Evolutionary conservation across 768 basidiomycete genomes (phyloP).

Genomic region (Rhodotorula taiwanensis): DNA sequence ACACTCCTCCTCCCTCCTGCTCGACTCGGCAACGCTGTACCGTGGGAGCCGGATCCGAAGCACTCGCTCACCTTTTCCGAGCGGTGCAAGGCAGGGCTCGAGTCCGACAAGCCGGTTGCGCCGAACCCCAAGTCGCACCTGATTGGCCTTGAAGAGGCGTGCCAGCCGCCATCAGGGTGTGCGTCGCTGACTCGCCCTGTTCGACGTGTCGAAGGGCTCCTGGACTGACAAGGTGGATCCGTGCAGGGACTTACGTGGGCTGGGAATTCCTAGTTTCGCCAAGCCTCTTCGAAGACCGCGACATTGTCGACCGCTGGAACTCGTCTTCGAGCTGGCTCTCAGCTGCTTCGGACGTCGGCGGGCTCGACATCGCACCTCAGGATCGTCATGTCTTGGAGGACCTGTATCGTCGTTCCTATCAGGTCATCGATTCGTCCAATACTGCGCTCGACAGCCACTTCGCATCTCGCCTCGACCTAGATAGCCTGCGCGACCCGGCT

Average conservation of each 20-base stretch:
- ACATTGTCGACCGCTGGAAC: constrained; percentile 29
- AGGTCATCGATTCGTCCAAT: constrained; percentile 11
- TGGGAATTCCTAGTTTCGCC: constrained; percentile 8
- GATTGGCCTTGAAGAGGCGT: not conserved
- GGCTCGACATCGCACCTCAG: not conserved
- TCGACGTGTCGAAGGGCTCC: not conserved
- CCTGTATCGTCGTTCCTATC: constrained; percentile 13
- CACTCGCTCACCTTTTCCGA: constrained; percentile 6
- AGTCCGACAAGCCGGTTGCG: constrained; percentile 5
- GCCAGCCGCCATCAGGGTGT: constrained; percentile 7
- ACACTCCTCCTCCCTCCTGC: constrained; percentile 32
- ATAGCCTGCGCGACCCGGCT: constrained; percentile 1
- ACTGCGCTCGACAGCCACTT: constrained; percentile 2
- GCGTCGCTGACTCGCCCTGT: not conserved
- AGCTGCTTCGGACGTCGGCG: constrained; percentile 1
- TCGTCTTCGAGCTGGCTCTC: not conserved
- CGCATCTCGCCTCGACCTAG: constrained; percentile 10
- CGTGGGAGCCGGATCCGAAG: constrained; percentile 16
- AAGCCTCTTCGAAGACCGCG: not conserved
- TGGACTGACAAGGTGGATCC: not conserved
- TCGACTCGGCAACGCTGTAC: constrained; percentile 21
- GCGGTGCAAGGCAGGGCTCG: constrained; percentile 19
- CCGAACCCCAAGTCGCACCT: not conserved
- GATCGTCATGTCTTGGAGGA: constrained; percentile 19
- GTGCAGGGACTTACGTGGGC: constrained; percentile 7